These are phyloP conservation scores for Sugiyamaella qingdaonensis DNA, from an alignment of 805 yeast genomes.

Conservation along the genomic window DNA sequence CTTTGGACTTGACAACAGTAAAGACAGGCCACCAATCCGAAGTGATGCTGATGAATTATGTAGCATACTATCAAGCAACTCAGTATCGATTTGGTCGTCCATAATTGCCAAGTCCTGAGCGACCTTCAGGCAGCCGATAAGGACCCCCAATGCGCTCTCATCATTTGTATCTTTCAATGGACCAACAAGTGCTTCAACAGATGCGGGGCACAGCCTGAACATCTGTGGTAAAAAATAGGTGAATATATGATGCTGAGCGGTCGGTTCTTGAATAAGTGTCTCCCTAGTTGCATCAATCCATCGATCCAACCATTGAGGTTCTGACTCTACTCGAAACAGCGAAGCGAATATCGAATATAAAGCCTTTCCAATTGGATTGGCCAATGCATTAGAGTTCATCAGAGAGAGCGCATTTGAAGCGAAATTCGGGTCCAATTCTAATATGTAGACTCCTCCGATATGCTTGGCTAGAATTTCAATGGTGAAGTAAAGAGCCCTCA, in stretches of 20 bases:
- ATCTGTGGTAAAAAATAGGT: slow-evolving; percentile 60
- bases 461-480: slow-evolving; percentile 54
- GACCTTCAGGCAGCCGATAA: slow-evolving; percentile 54
- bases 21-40: slow-evolving; percentile 54
- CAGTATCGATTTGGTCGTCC: slow-evolving; percentile 38
- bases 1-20: slow-evolving; percentile 58
- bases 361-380: slow-evolving; percentile 45
- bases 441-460: slow-evolving; percentile 40
- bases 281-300: slow-evolving; percentile 47
- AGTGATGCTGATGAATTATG: slow-evolving; percentile 40
- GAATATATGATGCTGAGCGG: slow-evolving; percentile 46
- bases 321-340: slow-evolving; percentile 9
- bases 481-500: slow-evolving; percentile 59
- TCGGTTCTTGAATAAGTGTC: slow-evolving; percentile 32
- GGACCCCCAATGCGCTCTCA: slow-evolving; percentile 35
- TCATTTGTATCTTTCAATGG: slow-evolving; percentile 16
- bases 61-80: slow-evolving; percentile 39
- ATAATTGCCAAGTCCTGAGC: slow-evolving; percentile 59
- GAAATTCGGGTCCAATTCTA: slow-evolving; percentile 44
- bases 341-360: slow-evolving; percentile 18
- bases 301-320: slow-evolving; percentile 42
- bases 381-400: slow-evolving; percentile 56
- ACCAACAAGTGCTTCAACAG: slow-evolving; percentile 40
- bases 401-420: slow-evolving; percentile 43
- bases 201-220: slow-evolving; percentile 48